Base-by-base conservation (phyloP, 495 filamentous ascomycete genomes). In the Talaromyces proteolyticus region DNA sequence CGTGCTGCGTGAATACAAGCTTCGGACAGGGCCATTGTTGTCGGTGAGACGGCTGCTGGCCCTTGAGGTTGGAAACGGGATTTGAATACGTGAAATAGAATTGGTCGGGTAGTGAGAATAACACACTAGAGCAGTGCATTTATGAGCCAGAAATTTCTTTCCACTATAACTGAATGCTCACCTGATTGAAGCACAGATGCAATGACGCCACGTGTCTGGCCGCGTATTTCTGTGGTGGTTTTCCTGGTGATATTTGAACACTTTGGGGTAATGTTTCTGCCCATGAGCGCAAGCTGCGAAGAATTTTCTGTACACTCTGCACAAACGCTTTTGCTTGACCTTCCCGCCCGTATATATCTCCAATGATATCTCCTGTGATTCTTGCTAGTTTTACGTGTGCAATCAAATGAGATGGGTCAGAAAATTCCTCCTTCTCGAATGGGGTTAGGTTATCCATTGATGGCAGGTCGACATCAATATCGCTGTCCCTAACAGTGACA, bases 11-110 rank as follows among this genome's bases (percentile, higher is more conserved):
- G 55, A 22, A 64, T 51, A 43, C 61, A 64, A 36, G 55, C 60
- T 38, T 64, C 61, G n/a, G 58, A 58, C 22, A 64, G 49, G 5
- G 56, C 61, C 21, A 56, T 36, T 1, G 50, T 57, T 8, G 55
- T 57, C 11, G 58, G 40, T 11, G 58, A 57, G 49, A 49, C 50
- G 21, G 42, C 19, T 20, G 44, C 23, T 21, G 26, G 53, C 20
- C n/a, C 50, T 18, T 42, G 49, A 6, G 7, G 17, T 26, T 58
- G 46, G 21, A 60, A 58, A 14, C 55, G 55, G 22, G 44, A 47
- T 49, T 61, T 60, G 53, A 63, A 60, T 3, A 63, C 48, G 36
- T 63, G 56, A 20, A 63, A 53, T 0, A 63, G 52, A 14, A 63
- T 56, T 10, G 57, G 60, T 0, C 60, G 55, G 3, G 60, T 63